Evolutionary conservation across 192 early-diverging fungal species (phyloP).

Genomic region (Gigaspora rosea): DNA sequence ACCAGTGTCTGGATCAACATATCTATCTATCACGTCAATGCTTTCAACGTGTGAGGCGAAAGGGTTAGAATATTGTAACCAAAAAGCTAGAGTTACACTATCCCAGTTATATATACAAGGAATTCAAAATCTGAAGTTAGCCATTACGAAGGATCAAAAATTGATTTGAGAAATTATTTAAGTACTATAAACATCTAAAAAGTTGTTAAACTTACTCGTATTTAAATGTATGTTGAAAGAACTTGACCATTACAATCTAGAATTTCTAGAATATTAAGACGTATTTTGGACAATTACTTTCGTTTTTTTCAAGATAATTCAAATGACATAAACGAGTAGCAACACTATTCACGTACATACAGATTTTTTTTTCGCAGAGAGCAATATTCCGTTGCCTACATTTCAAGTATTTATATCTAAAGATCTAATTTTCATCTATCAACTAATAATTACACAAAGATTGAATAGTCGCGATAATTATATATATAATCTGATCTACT

Average conservation of each 20-base stretch:
- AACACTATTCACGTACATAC: no score
- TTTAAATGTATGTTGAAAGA: constrained; percentile 76
- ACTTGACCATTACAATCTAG: constrained; percentile 66
- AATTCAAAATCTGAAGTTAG: neutral
- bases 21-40: constrained; percentile 89
- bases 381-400: no score
- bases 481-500: no score
- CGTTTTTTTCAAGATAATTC: no score
- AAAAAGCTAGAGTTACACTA: constrained; percentile 87
- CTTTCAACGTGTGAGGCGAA: constrained; percentile 93
- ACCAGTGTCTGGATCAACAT: constrained; percentile 76
- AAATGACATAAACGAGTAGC: no score
- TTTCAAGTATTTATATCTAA: no score
- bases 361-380: no score
- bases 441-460: no score
- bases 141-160: neutral
- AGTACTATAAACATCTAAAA: neutral
- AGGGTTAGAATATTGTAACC: constrained; percentile 96
- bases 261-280: no score
- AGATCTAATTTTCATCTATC: no score
- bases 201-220: constrained; percentile 61
- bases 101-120: constrained; percentile 63
- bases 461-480: no score
- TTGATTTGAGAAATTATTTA: neutral
- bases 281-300: no score